These are phyloP conservation scores for Apium graveolens DNA, from an alignment of 129 eudicot genomes.

Conservation along the genomic window DNA sequence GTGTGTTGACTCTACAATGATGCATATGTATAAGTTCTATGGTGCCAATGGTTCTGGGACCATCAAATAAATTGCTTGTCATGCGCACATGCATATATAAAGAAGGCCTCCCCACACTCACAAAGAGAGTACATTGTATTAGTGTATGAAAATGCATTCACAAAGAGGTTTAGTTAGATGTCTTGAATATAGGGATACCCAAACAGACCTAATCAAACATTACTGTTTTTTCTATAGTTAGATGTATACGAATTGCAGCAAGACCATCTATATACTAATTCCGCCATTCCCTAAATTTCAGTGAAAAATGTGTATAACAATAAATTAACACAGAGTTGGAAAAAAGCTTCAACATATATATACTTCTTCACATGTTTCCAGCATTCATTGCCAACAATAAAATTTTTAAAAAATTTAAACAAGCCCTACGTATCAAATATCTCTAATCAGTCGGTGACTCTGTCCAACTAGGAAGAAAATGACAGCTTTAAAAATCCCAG, in stretches of 20 bases:
- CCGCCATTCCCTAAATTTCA: neutral
- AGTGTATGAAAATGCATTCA: neutral
- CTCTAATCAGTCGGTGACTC: neutral
- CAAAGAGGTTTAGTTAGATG: neutral
- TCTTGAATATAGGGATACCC: neutral
- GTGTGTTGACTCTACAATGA: neutral
- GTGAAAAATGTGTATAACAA: neutral
- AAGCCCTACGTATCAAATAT: too few relatives aligned
- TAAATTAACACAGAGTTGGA: neutral
- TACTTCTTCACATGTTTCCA: neutral
- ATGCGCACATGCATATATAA: neutral
- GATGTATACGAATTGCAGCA: neutral
- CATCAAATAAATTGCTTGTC: neutral
- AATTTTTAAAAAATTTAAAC: too few relatives aligned
- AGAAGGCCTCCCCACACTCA: neutral
- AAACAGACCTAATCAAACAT: neutral
- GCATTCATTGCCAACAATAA: too few relatives aligned
- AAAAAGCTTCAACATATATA: too few relatives aligned
- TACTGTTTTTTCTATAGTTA: neutral
- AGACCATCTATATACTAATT: neutral
- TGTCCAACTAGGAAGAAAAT: neutral
- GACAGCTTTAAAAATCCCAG: neutral
- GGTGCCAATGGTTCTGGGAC: neutral
- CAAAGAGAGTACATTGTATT: neutral
- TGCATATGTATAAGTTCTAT: neutral